Conservation (phyloP, 768 basidiomycete genomes). For the Coprinopsis marcescibilis region DNA sequence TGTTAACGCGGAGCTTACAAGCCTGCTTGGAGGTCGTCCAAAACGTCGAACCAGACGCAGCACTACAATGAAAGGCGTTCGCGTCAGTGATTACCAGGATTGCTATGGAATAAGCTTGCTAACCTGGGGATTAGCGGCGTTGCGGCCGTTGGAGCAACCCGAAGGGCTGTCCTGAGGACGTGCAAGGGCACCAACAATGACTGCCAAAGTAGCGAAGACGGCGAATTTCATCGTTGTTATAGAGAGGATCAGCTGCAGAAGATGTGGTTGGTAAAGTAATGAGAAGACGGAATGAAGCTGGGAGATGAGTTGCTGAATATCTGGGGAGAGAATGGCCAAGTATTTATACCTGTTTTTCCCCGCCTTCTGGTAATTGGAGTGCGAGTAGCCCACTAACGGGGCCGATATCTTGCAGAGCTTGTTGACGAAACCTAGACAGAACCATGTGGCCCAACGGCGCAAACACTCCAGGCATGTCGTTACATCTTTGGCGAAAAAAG, state of each 20-base stretch:
- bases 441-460: too few relatives aligned
- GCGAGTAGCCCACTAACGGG: too few relatives aligned
- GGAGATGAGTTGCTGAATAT: too few relatives aligned
- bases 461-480: too few relatives aligned
- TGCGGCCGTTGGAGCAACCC: background rate
- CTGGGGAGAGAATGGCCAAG: too few relatives aligned
- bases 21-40: conserved; percentile 33
- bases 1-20: conserved; percentile 20
- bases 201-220: background rate
- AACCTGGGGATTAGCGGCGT: background rate
- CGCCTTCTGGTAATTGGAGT: too few relatives aligned
- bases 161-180: background rate
- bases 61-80: conserved; percentile 15
- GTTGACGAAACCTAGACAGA: too few relatives aligned
- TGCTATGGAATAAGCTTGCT: background rate
- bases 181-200: background rate
- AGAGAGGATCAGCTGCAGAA: background rate
- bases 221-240: conserved; percentile 1
- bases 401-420: too few relatives aligned
- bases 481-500: too few relatives aligned
- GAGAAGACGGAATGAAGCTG: too few relatives aligned
- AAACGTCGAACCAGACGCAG: conserved; percentile 34
- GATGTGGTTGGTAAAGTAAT: background rate
- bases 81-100: background rate
- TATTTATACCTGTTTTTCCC: too few relatives aligned